Conservation (phyloP, 2,329 filamentous ascomycete species). For the Akanthomyces muscarius region DNA sequence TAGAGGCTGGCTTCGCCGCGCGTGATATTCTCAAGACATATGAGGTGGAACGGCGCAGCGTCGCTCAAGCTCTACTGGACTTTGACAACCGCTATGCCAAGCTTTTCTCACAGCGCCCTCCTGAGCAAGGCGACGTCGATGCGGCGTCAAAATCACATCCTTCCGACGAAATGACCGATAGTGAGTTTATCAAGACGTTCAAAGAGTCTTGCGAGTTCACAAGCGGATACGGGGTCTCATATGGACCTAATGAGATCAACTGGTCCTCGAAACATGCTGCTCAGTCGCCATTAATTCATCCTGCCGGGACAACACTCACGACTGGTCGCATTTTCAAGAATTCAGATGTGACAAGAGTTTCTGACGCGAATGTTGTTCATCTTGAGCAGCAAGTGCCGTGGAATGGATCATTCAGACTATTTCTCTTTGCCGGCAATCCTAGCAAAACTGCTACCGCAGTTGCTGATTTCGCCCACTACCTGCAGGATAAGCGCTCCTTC, state of each 20-base stretch:
- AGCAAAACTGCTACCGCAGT: slow-evolving; percentile 59
- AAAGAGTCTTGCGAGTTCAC: slow-evolving; percentile 91
- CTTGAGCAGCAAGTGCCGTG: slow-evolving; percentile 85
- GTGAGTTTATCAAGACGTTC: slow-evolving; percentile 84
- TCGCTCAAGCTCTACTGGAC: slow-evolving; percentile 77
- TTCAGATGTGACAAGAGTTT: slow-evolving; percentile 77
- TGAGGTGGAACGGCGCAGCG: slow-evolving; percentile 76
- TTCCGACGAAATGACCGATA: slow-evolving; percentile 42
- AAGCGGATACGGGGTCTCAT: slow-evolving; percentile 84
- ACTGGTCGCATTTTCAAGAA: slow-evolving; percentile 74
- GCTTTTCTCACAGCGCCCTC: slow-evolving; percentile 76
- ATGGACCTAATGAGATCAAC: slow-evolving; percentile 77
- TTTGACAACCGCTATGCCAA: slow-evolving; percentile 90
- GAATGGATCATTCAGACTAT: slow-evolving; percentile 84
- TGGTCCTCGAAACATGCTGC: slow-evolving; percentile 73
- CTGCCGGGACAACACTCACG: slow-evolving; percentile 59
- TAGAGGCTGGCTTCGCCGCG: slow-evolving; percentile 76
- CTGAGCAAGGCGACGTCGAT: slow-evolving; percentile 67
- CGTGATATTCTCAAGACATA: slow-evolving; percentile 78
- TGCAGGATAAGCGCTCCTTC: slow-evolving; percentile 67
- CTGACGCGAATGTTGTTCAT: slow-evolving; percentile 85
- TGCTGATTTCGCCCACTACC: slow-evolving; percentile 61
- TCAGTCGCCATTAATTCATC: slow-evolving; percentile 65
- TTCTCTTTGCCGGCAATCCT: slow-evolving; percentile 75
- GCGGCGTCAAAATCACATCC: slow-evolving; percentile 49